Evolutionary conservation across 2,329 filamentous ascomycete species (phyloP).

Genomic region (Gremmenia infestans): DNA sequence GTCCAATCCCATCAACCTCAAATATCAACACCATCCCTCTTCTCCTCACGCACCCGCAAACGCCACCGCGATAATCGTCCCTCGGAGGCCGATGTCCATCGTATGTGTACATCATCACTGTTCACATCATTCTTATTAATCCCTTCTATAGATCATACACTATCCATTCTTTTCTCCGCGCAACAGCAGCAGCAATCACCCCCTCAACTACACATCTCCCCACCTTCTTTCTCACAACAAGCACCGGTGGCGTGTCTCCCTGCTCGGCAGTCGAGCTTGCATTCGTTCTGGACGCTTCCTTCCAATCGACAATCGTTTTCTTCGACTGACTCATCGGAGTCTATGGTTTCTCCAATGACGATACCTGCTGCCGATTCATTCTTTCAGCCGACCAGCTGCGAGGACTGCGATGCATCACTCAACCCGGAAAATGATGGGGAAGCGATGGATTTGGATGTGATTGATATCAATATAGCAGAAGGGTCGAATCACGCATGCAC

Average conservation of each 20-base stretch:
- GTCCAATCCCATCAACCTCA: conserved; percentile 26
- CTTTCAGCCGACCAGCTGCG: conserved; percentile 40
- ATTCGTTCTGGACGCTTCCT: conserved; percentile 57
- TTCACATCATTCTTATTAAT: conserved; percentile 10
- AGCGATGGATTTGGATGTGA: conserved; percentile 39
- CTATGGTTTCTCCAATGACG: conserved; percentile 14
- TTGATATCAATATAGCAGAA: conserved; percentile 34
- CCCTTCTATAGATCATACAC: conserved; percentile 39
- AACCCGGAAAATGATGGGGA: conserved; percentile 24
- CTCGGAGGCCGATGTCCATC: conserved; percentile 43
- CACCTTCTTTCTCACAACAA: conserved; percentile 15
- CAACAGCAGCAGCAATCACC: conserved; percentile 36
- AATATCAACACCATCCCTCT: conserved; percentile 37
- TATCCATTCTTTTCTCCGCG: conserved; percentile 54
- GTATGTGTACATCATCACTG: conserved; percentile 16
- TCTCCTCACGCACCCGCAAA: conserved; percentile 56
- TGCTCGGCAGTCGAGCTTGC: conserved; percentile 47
- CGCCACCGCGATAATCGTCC: conserved; percentile 55
- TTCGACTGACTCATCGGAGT: conserved; percentile 24
- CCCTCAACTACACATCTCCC: conserved; percentile 13
- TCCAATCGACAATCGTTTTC: conserved; percentile 30
- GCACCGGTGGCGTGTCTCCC: conserved; percentile 16
- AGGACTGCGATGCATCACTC: conserved; percentile 46
- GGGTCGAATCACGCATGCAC: conserved; percentile 37
- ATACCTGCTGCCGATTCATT: conserved; percentile 12